Evolutionary conservation across 176 grass and related monocot species (phyloP), one percentile per base, ranked within the genome.

Genomic region (Lolium rigidum): DNA sequence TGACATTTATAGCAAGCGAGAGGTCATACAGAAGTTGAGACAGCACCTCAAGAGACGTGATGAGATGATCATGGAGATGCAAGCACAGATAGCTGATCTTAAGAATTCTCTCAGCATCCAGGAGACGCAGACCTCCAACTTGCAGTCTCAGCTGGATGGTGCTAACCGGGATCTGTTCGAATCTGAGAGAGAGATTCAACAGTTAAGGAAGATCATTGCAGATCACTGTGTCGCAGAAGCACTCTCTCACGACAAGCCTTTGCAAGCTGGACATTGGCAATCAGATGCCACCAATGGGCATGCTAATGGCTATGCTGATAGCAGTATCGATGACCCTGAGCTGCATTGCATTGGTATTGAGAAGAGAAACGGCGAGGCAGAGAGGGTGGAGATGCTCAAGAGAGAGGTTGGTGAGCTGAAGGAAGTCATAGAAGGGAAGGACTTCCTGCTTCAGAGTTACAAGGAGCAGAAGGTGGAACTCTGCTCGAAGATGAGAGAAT

Each of bases 381-480:
- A 86, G 69, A 90, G 77, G 70, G 22, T 89, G 64, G 93, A 94
- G 52, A 87, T 91, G 80, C 86, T 95, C n/a, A 90, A 83, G 82
- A 94, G 71, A 55, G 93, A 95, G 71, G 84, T 92, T 0, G 51
- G 91, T 18, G 91, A 95, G 20, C 85, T 98, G 78, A 93, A 90
- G 82, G 93, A 92, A 86, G 82, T 92, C 7, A 92, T 94, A 17
- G 88, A 95, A 79, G 93, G 96, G 24, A 98, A 95, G 67, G 93
- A 95, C 81, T 95, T 98, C 90, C 79, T 95, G 46, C 88, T 98
- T 37, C 91, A 94, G 90, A 98, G 82, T 59, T 95, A 94, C 82
- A 98, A 95, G 88, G 93, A 98, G 76, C 93, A 94, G 89, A 98
- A 94, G 85, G 76, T 90, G 38, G 96, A 98, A 57, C 77, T 95